phyloP scores from a whole-genome alignment of 1,139 yeast species.

The Nematodospora anomalae region DNA sequence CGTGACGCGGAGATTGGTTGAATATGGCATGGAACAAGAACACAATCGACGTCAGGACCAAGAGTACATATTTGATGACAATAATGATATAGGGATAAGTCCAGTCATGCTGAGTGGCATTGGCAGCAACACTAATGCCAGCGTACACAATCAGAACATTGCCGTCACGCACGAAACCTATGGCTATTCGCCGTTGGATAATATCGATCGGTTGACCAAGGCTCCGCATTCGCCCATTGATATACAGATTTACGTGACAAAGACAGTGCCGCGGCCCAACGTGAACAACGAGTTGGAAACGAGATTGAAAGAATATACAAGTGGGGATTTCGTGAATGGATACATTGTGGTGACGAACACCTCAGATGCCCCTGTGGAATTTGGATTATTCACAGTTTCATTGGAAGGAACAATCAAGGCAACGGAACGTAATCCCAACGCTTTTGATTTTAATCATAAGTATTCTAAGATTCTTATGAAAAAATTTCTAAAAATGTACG shows the following conservation, averaged over 20 bases:
- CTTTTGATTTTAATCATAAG: conserved; percentile 19
- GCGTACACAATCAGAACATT: conserved; percentile 18
- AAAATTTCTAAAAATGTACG: conserved; percentile 49
- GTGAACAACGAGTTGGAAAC: conserved; percentile 39
- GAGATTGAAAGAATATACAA: conserved; percentile 44
- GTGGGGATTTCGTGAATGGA: conserved; percentile 42
- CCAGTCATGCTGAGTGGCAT: conserved; percentile 7
- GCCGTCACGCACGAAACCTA: conserved; percentile 31
- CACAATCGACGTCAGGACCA: conserved; percentile 21
- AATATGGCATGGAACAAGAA: conserved; percentile 16
- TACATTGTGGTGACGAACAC: conserved; percentile 41
- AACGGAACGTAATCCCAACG: conserved; percentile 25
- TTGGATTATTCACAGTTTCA: conserved; percentile 48
- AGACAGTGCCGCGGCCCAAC: conserved; percentile 40
- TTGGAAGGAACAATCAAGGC: conserved; percentile 47
- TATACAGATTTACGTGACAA: conserved; percentile 45
- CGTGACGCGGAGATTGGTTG: conserved; percentile 19
- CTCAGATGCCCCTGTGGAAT: conserved; percentile 38
- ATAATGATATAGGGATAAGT: conserved; percentile 14
- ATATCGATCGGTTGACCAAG: conserved; percentile 41
- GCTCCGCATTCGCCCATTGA: conserved; percentile 40
- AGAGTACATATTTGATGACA: conserved; percentile 25
- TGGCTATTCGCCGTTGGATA: conserved; percentile 47
- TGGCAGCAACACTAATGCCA: conserved; percentile 12
- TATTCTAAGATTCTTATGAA: conserved; percentile 38